These are phyloP conservation scores for Aureobasidium musti DNA, from an alignment of 2,329 filamentous ascomycete species.

Conservation along the genomic window DNA sequence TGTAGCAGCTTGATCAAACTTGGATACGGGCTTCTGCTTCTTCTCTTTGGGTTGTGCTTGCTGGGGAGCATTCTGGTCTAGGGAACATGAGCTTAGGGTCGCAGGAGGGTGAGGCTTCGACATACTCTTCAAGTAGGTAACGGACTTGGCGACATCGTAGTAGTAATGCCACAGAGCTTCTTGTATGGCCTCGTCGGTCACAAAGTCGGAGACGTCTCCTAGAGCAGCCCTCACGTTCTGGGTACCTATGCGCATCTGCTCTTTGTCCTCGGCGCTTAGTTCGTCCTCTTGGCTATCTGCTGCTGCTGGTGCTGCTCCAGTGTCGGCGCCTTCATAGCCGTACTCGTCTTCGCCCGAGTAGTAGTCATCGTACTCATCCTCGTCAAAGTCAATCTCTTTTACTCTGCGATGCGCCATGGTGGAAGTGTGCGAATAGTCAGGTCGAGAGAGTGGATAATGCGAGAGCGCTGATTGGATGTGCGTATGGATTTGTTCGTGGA, in stretches of 20 bases:
- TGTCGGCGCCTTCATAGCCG: conserved; percentile 38
- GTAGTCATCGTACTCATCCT: conserved; percentile 57
- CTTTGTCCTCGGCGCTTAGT: conserved; percentile 46
- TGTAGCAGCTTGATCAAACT: conserved; percentile 51
- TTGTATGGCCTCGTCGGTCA: conserved; percentile 73
- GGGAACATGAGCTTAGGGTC: conserved; percentile 15
- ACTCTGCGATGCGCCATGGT: conserved; percentile 43
- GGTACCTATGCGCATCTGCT: conserved; percentile 66
- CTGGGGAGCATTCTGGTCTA: conserved; percentile 33
- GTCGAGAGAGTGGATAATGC: background rate
- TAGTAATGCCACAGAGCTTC: conserved; percentile 96
- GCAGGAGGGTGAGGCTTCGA: background rate
- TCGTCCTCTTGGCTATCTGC: conserved; percentile 32
- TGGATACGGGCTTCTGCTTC: conserved; percentile 47
- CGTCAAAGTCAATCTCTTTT: conserved; percentile 52
- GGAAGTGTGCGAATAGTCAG: background rate
- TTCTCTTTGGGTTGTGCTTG: conserved; percentile 35
- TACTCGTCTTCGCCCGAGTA: conserved; percentile 44
- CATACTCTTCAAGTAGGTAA: conserved; percentile 73
- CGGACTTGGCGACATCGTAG: conserved; percentile 84
- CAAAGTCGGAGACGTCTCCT: conserved; percentile 53
- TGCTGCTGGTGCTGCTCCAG: conserved; percentile 21
- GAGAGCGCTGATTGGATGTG: background rate
- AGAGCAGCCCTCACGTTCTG: conserved; percentile 66
- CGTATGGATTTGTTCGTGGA: background rate